Evolutionary conservation across 805 yeast species (phyloP), one percentile per base, ranked within the genome.

Genomic region (Wickerhamiella vanderwaltii): DNA sequence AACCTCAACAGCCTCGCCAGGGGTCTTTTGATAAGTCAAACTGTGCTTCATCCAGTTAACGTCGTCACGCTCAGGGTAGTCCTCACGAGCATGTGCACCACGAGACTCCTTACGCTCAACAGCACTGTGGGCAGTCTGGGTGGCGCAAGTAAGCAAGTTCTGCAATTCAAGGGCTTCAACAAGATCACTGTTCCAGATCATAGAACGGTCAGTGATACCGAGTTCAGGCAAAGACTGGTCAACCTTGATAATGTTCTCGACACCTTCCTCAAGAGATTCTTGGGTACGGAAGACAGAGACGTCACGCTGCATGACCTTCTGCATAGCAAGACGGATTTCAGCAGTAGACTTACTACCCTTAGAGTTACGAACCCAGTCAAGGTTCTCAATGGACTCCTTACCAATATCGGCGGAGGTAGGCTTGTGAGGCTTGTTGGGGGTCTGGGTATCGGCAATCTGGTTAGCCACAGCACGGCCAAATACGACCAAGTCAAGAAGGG

Each of bases 51-150:
- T 85, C 98, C 98, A 88, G 73, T 86, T 71, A 43, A 61, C 86
- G 63, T 88, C 98, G 61, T 88, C 95, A 76, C 98, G 85, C 49
- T 76, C 78, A 58, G 94, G 96, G 69, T 66, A 87, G 65, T 88
- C 98, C 66, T 88, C 98, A 72, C 97, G 81, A 46, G 98, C 96
- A 61, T 88, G 98, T 38, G 98, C 97, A 69, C 98, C 98, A 72
- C 98, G 84, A 29, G 96, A 86, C 69, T 88, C 98, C 58, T 72
- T 79, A 73, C 98, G 84, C 44, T 85, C 93, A 48, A 91, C 86
- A 40, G 98, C 98, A 48, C 94, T 75, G 51, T 68, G 69, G 25
- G 97, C 97, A 41, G 96, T 87, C 72, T 91, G 98, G 50, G 79
- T 77, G 48, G 97, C 97, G 72, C 96, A 85, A 39, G 97, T 87